Evolutionary conservation across 352 stramenopile genomes (phyloP).

Genomic region (Globisporangium paddicum): DNA sequence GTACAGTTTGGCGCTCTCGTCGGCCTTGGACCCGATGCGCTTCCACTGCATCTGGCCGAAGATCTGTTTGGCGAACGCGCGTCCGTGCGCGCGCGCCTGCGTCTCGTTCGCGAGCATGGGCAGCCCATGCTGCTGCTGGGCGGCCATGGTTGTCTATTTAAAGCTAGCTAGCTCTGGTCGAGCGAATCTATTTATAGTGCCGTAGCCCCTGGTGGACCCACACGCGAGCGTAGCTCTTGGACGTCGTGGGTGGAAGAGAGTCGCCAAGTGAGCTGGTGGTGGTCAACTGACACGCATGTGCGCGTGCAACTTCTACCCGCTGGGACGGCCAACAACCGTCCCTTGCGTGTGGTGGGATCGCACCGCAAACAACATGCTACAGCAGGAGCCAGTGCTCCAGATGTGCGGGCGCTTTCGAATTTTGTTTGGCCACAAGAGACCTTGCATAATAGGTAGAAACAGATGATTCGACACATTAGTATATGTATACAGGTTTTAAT

Average conservation of each 20-base stretch:
- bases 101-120: conserved; percentile 42
- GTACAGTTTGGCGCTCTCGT: conserved; percentile 59
- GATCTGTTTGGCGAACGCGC: conserved; percentile 60
- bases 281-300: neutral
- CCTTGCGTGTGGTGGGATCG: no score
- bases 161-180: no score
- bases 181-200: no score
- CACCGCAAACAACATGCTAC: neutral
- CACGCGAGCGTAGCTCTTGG: no score
- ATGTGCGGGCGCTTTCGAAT: neutral
- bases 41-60: conserved; percentile 70
- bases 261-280: no score
- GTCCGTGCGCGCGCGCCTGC: conserved; percentile 44
- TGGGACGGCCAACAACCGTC: neutral
- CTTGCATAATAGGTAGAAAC: no score
- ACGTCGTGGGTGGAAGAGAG: no score
- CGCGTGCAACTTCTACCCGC: neutral
- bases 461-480: no score
- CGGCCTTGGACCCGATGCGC: conserved; percentile 40
- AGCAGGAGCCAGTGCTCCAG: neutral
- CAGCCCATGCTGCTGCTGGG: no score
- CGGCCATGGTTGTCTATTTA: no score
- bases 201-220: no score
- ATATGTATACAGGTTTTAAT: no score
- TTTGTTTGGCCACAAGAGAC: neutral